Conservation (phyloP, 108 stramenopile genomes). For the Cylindrotheca fusiformis region DNA sequence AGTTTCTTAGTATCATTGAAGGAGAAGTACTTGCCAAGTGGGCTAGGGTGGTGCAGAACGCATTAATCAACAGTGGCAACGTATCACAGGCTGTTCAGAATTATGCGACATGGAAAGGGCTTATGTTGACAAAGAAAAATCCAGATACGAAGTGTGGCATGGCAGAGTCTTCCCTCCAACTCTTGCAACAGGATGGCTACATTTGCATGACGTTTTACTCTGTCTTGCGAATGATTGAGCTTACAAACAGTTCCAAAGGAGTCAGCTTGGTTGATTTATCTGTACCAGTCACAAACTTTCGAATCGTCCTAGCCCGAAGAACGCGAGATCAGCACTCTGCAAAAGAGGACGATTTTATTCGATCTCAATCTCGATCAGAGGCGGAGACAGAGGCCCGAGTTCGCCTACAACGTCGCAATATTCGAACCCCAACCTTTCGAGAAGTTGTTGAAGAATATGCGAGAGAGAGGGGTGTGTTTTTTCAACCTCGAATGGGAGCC, state of each 20-base stretch:
- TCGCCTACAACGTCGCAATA: slow-evolving; percentile 14
- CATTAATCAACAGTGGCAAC: slow-evolving; percentile 8
- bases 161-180: slow-evolving; percentile 1
- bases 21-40: slow-evolving; percentile 61
- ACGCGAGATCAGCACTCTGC: slow-evolving; percentile 27
- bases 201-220: slow-evolving; percentile 72
- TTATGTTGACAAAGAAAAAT: slow-evolving; percentile 20
- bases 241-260: slow-evolving; percentile 18
- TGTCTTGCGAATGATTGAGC: slow-evolving; percentile 63
- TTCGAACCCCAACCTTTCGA: slow-evolving; percentile 44
- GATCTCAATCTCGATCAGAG: slow-evolving; percentile 36
- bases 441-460: slow-evolving; percentile 78
- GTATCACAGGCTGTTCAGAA: slow-evolving; percentile 17
- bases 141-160: neutral
- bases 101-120: slow-evolving; percentile 60
- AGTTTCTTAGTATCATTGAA: slow-evolving; percentile 73
- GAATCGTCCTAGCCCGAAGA: slow-evolving; percentile 45
- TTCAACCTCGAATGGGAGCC: slow-evolving; percentile 62
- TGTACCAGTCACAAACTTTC: slow-evolving; percentile 46
- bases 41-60: slow-evolving; percentile 32
- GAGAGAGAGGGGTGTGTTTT: slow-evolving; percentile 48
- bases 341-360: slow-evolving; percentile 20
- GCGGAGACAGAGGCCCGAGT: slow-evolving; percentile 32
- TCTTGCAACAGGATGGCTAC: slow-evolving; percentile 44
- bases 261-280: slow-evolving; percentile 30